Base-by-base conservation (phyloP, 768 basidiomycete genomes). In the Phlebiopsis flavidoalba region DNA sequence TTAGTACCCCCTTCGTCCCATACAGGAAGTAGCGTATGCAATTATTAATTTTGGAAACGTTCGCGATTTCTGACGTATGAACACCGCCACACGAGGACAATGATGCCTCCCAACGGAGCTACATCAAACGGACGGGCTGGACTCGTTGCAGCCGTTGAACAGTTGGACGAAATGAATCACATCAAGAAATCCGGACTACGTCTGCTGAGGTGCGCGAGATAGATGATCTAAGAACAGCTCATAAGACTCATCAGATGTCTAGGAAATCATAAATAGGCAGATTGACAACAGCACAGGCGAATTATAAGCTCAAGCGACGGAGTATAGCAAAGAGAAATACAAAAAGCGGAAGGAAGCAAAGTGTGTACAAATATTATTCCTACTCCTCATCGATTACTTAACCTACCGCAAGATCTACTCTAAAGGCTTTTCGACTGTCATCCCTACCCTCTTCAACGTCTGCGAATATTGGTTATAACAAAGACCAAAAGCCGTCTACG, bases 291-390 rank as follows among this genome's bases (percentile, higher is more conserved):
- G 67, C 96, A 98, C 68, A n/a, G n/a, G 88, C 91, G 33, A 91
- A 92, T 67, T 99, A 91, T 72, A 86, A 87, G 11, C 77, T 98
- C 53, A 98, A 98, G n/a, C n/a, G 75, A 98, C 95, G 1, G 97
- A 96, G 73, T 98, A 95, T 73, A 95, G 92, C 74, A 98, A 99
- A 74, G 95, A 98, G 69, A 99, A 99, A 72, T 99, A 98, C 75
- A 89, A 85, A 72, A 96, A 95, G 72, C 82, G 93, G 43, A 99
- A 99, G 73, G 93, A 95, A 75, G 94, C 92, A 59, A 99, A 98
- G 95, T 96, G 69, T 65, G 87, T 71, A 15, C 3, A 15, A 26
- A 46, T 33, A 46, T 15, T 1, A 47, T n/a, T n/a, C 6, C 10
- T 37, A 17, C 24, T 31, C 3, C 4, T 43, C 40, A n/a, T 3